Percentiles rank a stretch among this genome's conserved stretches.
Conservation (phyloP, 1,139 yeast species). For the Wickerhamomyces sp. region DNA sequence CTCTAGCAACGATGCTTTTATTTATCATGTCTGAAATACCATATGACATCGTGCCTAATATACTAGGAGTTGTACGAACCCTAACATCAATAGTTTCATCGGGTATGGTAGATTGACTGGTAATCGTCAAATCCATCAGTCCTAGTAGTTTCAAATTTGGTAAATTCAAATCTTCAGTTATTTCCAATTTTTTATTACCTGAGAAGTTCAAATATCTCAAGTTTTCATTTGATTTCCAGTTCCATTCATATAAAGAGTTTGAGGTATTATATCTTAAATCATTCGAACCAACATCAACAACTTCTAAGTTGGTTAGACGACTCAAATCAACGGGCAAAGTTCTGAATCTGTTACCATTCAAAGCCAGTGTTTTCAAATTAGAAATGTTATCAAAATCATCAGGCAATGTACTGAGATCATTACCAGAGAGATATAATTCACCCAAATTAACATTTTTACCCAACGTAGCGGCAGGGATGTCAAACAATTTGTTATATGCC, state of each 20-base stretch:
- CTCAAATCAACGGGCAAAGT: slow-evolving; percentile 89
- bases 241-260: slow-evolving; percentile 97
- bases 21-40: slow-evolving; percentile 93
- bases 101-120: slow-evolving; percentile 68
- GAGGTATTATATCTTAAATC: slow-evolving; percentile 87
- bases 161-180: slow-evolving; percentile 74
- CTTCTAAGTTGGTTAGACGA: slow-evolving; percentile 56
- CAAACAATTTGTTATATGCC: slow-evolving; percentile 79
- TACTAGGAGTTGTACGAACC: slow-evolving; percentile 90
- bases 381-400: slow-evolving; percentile 70
- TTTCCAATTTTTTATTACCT: slow-evolving; percentile 89
- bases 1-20: slow-evolving; percentile 67
- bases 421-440: slow-evolving; percentile 82
- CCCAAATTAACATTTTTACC: slow-evolving; percentile 52
- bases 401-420: slow-evolving; percentile 72
- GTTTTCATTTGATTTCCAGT: slow-evolving; percentile 84
- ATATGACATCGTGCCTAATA: slow-evolving; percentile 69
- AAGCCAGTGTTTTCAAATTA: slow-evolving; percentile 55
- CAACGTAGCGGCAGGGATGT: slow-evolving; percentile 72
- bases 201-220: slow-evolving; percentile 82
- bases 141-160: slow-evolving; percentile 74
- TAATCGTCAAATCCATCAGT: slow-evolving; percentile 90
- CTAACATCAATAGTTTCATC: slow-evolving; percentile 83
- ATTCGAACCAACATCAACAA: slow-evolving; percentile 89
- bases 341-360: slow-evolving; percentile 82